Percentiles rank a stretch among this genome's conserved stretches.
Conservation (phyloP, 2,329 filamentous ascomycete genomes). For the Phyllachora maydis region DNA sequence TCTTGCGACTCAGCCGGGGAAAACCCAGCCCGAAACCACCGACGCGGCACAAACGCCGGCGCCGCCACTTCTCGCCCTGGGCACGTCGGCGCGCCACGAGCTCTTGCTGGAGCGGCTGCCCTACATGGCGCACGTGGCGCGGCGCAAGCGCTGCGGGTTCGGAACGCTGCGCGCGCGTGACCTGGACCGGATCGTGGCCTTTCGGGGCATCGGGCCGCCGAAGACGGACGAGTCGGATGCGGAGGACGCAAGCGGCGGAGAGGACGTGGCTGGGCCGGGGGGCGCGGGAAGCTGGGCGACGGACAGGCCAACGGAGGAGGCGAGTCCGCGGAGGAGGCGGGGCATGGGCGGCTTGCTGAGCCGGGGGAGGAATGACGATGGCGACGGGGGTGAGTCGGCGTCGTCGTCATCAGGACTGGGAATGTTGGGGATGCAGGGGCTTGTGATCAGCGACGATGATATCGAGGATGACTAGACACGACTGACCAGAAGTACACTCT, state of each 20-base stretch:
- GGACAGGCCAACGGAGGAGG: conserved; percentile 34
- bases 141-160: conserved; percentile 15
- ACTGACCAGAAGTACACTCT: too few species aligned
- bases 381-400: conserved; percentile 8
- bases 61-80: conserved; percentile 31
- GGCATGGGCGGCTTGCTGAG: conserved; percentile 10
- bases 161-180: conserved; percentile 24
- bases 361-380: conserved; percentile 7
- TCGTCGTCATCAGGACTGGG: conserved; percentile 14
- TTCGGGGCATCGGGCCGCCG: conserved; percentile 33
- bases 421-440: conserved; percentile 34
- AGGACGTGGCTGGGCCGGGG: conserved; percentile 1
- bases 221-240: conserved; percentile 24
- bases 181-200: conserved; percentile 47
- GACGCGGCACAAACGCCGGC: conserved; percentile 6
- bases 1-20: conserved; percentile 4
- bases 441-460: conserved; percentile 66
- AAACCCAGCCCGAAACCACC: too few species aligned
- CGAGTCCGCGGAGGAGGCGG: conserved; percentile 21
- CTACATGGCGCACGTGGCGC: conserved; percentile 53
- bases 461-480: too few species aligned
- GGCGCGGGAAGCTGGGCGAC: conserved; percentile 35
- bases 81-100: conserved; percentile 47
- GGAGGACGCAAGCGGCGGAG: conserved; percentile 12
- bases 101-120: conserved; percentile 73